Percentiles rank a stretch among this genome's conserved stretches.
Conservation (phyloP, 768 basidiomycete genomes). For the Mycena sanguinolenta region DNA sequence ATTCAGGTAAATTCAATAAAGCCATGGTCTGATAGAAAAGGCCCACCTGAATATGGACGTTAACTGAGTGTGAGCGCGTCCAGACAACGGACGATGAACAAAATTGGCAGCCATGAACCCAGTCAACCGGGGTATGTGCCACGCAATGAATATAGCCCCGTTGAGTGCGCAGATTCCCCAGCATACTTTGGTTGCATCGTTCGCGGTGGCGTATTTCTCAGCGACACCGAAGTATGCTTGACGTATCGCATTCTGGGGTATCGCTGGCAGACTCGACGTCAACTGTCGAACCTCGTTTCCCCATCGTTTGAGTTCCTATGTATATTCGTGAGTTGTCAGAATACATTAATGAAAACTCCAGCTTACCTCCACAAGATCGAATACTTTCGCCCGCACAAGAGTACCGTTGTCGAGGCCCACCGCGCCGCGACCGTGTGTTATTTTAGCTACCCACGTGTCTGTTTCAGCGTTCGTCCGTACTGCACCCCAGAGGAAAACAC, state of each 20-base stretch:
- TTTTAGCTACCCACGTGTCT: constrained; percentile 4
- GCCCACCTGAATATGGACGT: constrained; percentile 71
- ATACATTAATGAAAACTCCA: too few relatives aligned
- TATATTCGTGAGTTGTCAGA: neutral
- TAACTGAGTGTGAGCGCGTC: constrained; percentile 66
- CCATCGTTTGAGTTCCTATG: constrained; percentile 8
- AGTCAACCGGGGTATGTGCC: constrained; percentile 64
- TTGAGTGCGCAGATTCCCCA: constrained; percentile 66
- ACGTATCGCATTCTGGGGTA: constrained; percentile 24
- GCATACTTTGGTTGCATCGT: constrained; percentile 61
- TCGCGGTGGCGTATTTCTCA: constrained; percentile 53
- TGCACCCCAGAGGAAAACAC: constrained; percentile 27
- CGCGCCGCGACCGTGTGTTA: neutral
- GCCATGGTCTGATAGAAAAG: neutral
- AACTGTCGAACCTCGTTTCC: neutral
- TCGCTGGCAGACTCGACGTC: constrained; percentile 7
- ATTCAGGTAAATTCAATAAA: neutral
- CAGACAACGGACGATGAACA: constrained; percentile 70
- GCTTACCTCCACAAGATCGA: constrained; percentile 7
- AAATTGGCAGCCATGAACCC: constrained; percentile 67
- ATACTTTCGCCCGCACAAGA: neutral
- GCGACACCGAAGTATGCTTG: constrained; percentile 50
- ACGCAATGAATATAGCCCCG: constrained; percentile 63
- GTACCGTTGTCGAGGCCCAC: constrained; percentile 2
- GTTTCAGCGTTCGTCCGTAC: constrained; percentile 29